Conservation (phyloP, 2,329 filamentous ascomycete species). For the Sporothrix brasiliensis region DNA sequence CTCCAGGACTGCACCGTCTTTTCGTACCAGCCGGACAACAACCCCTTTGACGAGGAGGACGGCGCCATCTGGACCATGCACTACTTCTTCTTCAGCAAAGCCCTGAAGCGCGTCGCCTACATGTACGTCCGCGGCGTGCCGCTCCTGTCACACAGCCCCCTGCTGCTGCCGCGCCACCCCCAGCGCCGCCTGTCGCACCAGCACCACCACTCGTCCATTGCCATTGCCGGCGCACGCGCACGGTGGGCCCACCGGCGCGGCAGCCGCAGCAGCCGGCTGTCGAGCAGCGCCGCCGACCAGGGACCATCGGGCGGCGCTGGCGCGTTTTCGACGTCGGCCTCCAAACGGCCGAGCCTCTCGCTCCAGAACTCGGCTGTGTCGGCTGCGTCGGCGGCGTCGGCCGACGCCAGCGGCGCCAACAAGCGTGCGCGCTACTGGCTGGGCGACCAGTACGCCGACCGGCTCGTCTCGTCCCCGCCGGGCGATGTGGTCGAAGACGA, state of each 20-base stretch:
- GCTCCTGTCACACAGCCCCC: conserved; percentile 67
- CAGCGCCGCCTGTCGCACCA: conserved; percentile 32
- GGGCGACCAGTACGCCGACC: conserved; percentile 63
- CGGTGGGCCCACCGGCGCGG: conserved; percentile 33
- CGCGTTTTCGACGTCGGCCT: conserved; percentile 27
- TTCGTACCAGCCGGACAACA: conserved; percentile 84
- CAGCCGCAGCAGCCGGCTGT: conserved; percentile 30
- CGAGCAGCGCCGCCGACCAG: conserved; percentile 21
- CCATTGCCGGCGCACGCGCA: conserved; percentile 27
- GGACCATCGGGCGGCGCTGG: background rate
- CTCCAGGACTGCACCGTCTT: conserved; percentile 88
- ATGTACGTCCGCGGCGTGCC: conserved; percentile 89
- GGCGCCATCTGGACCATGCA: conserved; percentile 93
- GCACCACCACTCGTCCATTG: conserved; percentile 32
- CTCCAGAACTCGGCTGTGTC: conserved; percentile 26
- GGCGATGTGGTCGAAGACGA: conserved; percentile 55
- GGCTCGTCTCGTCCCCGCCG: conserved; percentile 49
- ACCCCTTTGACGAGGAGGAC: conserved; percentile 89
- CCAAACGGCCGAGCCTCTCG: conserved; percentile 41
- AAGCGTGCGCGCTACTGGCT: conserved; percentile 92
- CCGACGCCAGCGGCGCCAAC: conserved; percentile 56
- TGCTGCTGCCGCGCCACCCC: conserved; percentile 44
- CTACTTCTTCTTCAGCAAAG: conserved; percentile 97
- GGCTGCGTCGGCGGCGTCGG: conserved; percentile 26
- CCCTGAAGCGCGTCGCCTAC: conserved; percentile 89